Conservation (phyloP, 2,329 filamentous ascomycete species). For the Trichothecium roseum region DNA sequence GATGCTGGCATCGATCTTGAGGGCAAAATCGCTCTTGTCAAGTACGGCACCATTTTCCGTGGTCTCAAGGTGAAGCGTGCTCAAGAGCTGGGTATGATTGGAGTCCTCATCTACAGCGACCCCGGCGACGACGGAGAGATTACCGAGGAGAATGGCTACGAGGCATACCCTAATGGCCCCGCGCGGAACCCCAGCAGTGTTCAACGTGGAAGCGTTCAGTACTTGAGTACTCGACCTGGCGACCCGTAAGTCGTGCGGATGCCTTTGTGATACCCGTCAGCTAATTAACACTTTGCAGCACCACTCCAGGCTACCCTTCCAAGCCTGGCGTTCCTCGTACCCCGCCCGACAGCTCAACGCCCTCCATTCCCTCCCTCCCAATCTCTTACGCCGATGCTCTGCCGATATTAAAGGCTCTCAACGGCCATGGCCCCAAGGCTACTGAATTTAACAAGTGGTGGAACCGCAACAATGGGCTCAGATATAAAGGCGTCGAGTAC, state of each 20-base stretch:
- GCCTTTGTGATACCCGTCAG: neutral
- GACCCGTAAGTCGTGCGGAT: constrained; percentile 51
- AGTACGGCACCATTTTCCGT: constrained; percentile 69
- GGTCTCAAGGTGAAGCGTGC: constrained; percentile 78
- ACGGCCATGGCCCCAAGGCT: constrained; percentile 74
- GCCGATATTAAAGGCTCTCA: constrained; percentile 80
- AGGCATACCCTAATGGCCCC: constrained; percentile 68
- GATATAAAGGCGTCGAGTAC: constrained; percentile 74
- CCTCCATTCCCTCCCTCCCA: constrained; percentile 81
- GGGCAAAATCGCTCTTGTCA: constrained; percentile 72
- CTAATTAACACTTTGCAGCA: constrained; percentile 27
- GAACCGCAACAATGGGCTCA: constrained; percentile 59
- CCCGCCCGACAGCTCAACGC: constrained; percentile 58
- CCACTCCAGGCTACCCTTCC: constrained; percentile 87
- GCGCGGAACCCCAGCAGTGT: constrained; percentile 82
- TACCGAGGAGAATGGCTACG: constrained; percentile 63
- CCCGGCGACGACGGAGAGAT: constrained; percentile 74
- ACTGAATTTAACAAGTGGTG: constrained; percentile 64
- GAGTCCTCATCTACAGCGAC: constrained; percentile 70
- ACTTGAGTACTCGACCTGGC: constrained; percentile 58
- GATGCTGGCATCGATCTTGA: constrained; percentile 60
- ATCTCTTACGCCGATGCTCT: constrained; percentile 82
- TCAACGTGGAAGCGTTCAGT: constrained; percentile 79
- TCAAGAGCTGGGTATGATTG: constrained; percentile 77
- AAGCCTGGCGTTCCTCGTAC: constrained; percentile 77